These are phyloP conservation scores for Lantana camara DNA, from an alignment of 257 asterid species.

Conservation along the genomic window DNA sequence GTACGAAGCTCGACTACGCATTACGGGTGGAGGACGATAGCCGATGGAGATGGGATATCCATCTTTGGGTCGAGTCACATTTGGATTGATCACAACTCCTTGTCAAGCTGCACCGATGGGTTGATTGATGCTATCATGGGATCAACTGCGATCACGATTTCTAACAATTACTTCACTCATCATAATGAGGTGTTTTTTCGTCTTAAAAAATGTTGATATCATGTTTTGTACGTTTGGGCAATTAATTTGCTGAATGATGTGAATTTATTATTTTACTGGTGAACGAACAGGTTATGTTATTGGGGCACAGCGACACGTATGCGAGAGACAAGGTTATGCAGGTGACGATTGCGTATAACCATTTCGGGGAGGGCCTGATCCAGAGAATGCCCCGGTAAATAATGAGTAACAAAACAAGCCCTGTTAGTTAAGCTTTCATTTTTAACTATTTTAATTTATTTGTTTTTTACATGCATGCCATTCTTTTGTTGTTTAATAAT, in stretches of 20 bases:
- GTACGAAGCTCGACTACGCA: constrained; percentile 77
- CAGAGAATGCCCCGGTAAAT: constrained; percentile 55
- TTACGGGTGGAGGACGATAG: constrained; percentile 83
- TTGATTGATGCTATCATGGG: constrained; percentile 87
- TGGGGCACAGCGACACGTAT: constrained; percentile 52
- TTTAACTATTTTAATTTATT: no score
- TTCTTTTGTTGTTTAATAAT: no score
- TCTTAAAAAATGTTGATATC: no score
- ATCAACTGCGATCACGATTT: constrained; percentile 86
- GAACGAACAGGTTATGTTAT: constrained; percentile 37
- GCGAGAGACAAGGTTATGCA: constrained; percentile 46
- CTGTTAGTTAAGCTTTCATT: not conserved
- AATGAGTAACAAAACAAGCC: not conserved
- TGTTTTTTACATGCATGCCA: no score
- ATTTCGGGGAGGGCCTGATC: constrained; percentile 49
- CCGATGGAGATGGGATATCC: constrained; percentile 90
- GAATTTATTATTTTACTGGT: not conserved
- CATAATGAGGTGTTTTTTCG: constrained; percentile 67
- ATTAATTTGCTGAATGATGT: not conserved
- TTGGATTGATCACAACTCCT: constrained; percentile 86
- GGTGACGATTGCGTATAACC: constrained; percentile 54
- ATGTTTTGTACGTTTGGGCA: no score
- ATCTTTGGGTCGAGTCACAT: constrained; percentile 75
- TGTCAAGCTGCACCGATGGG: constrained; percentile 82
- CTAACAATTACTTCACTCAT: constrained; percentile 81